A percentile compares a stretch with the other conserved stretches of the same genome.
Conservation (phyloP, 805 yeast genomes). For the Nakazawaea holstii region DNA sequence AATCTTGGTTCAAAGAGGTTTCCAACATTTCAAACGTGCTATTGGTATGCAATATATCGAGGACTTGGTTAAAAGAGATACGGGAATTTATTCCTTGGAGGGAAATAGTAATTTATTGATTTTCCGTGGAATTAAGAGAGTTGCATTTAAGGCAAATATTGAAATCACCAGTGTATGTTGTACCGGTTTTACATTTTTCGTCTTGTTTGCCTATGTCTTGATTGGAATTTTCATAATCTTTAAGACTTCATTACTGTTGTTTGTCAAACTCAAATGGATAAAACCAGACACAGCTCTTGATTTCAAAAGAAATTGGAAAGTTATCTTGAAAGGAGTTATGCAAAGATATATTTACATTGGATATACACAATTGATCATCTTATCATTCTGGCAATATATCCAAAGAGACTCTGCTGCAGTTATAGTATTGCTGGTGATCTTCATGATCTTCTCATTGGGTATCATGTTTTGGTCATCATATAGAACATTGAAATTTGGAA, state of each 20-base stretch:
- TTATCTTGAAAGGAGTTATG: constrained; percentile 70
- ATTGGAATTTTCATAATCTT: constrained; percentile 53
- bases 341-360: constrained; percentile 80
- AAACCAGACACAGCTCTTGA: constrained; percentile 39
- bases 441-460: constrained; percentile 55
- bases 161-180: constrained; percentile 81
- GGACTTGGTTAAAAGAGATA: constrained; percentile 19
- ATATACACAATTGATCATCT: constrained; percentile 71
- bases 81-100: constrained; percentile 29
- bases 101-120: constrained; percentile 61
- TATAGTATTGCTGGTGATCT: constrained; percentile 70
- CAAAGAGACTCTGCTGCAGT: constrained; percentile 83
- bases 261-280: constrained; percentile 43
- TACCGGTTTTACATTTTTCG: constrained; percentile 85
- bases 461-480: constrained; percentile 61
- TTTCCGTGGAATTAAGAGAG: constrained; percentile 80
- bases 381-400: constrained; percentile 86
- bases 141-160: constrained; percentile 70
- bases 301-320: constrained; percentile 51
- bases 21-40: constrained; percentile 19
- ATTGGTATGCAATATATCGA: constrained; percentile 9
- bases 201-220: constrained; percentile 68
- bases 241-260: constrained; percentile 45
- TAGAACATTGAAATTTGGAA: constrained; percentile 62
- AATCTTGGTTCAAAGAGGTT: constrained; percentile 70